Base-by-base conservation (phyloP, 768 basidiomycete species). In the Leccinellum luteum region DNA sequence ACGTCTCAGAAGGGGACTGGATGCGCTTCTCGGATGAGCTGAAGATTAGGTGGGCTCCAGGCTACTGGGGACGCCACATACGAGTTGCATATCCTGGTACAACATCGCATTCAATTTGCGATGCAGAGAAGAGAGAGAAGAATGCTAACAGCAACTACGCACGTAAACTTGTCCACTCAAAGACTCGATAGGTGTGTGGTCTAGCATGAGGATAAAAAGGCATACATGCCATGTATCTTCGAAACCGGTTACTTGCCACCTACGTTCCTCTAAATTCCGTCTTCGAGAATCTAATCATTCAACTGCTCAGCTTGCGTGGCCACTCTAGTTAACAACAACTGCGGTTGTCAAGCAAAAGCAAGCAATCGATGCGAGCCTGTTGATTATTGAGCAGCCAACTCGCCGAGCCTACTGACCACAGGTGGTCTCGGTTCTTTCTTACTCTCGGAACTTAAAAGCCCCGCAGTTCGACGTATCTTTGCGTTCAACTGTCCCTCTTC, bases 391-490 rank as follows among this genome's bases (percentile, higher is more conserved):
- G 35, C 17, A 57, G 28, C 38, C 51, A 51, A 15, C 17, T 10
- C 15, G 30, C 49, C 14, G 60, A 62, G 17, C 49, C 54, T 14
- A 62, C 60, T 0, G 72, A 67, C 70, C 5, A 79, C 78, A 1
- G 78, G 78, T 3, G 70, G 66, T n/a, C 66, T 79, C 6, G 78
- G 78, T 8, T 70, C 73, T 1, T 69, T 74, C 45, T 55, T 77
- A 3, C 70, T 78, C 7, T 66, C 64, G 0, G 53, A 62, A 7
- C 69, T 78, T 8, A 31, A 52, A 7, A 63, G 62, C n/a, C 21
- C 48, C 1, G 48, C 9, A 0, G 71, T 77, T 5, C 57, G 56
- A 17, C 66, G 57, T 9, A 61, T 77, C 0, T 77, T 70, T 32
- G 75, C 74, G 1, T 59, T 62, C 48, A 78, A 77, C 52, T 68